phyloP scores from a whole-genome alignment of 2,329 filamentous ascomycete species.

The Juglanconis sp. region DNA sequence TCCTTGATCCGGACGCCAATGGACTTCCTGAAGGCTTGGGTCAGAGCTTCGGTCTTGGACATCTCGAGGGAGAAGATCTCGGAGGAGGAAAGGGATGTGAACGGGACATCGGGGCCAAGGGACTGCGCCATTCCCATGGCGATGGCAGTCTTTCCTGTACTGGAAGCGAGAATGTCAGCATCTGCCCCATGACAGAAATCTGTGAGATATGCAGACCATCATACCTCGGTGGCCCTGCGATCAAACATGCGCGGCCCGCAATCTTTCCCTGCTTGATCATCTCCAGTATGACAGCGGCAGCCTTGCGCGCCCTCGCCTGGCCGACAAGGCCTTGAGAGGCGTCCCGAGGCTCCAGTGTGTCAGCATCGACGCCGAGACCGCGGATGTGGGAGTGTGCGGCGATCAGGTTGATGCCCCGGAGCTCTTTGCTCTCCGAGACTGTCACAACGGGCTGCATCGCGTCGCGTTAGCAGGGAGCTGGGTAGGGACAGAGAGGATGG shows the following conservation, averaged over 20 bases:
- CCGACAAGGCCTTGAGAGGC: conserved; percentile 92
- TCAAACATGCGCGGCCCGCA: conserved; percentile 88
- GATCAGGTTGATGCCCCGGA: conserved; percentile 94
- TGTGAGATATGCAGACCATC: conserved; percentile 11
- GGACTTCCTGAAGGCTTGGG: conserved; percentile 97
- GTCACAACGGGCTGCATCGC: conserved; percentile 60
- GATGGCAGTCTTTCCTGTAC: conserved; percentile 97
- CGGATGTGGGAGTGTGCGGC: conserved; percentile 98
- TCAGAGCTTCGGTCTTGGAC: conserved; percentile 98
- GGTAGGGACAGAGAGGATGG: not conserved
- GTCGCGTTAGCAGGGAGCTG: conserved; percentile 1
- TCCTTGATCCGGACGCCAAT: conserved; percentile 98
- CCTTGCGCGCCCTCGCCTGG: conserved; percentile 94
- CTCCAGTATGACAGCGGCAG: conserved; percentile 90
- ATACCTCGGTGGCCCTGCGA: conserved; percentile 85
- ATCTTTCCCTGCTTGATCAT: conserved; percentile 99
- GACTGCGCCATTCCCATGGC: conserved; percentile 99
- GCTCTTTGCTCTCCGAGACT: conserved; percentile 91
- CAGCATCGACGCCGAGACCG: conserved; percentile 87
- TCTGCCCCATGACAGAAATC: not conserved
- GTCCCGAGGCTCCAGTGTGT: conserved; percentile 81
- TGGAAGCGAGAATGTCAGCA: conserved; percentile 30
- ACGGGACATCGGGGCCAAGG: conserved; percentile 88
- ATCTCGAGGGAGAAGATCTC: conserved; percentile 99
- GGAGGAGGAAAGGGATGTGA: conserved; percentile 91